Conservation (phyloP, 768 basidiomycete genomes). For the Dendrothele bispora region DNA sequence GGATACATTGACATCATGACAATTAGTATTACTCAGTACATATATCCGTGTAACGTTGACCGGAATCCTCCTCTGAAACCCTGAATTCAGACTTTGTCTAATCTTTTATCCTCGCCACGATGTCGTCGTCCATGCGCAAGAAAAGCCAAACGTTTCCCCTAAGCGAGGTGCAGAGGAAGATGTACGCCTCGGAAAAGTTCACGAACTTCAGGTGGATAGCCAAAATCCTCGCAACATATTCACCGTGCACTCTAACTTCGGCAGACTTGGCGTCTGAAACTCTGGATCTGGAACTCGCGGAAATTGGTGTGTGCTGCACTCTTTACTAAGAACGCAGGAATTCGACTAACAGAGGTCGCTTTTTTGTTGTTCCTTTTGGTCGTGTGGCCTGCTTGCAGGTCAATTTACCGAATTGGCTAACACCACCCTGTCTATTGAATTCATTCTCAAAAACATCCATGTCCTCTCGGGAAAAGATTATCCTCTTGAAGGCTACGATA, state of each 20-base stretch:
- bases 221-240: conserved; percentile 46
- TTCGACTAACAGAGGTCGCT: no score
- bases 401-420: conserved; percentile 59
- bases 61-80: background rate
- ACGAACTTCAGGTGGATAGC: conserved; percentile 59
- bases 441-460: conserved; percentile 41
- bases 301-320: conserved; percentile 33
- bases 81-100: background rate
- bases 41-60: no score
- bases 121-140: background rate
- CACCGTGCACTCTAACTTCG: conserved; percentile 39
- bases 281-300: conserved; percentile 40
- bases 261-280: conserved; percentile 38
- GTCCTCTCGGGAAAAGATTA: conserved; percentile 39
- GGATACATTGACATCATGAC: no score
- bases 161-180: conserved; percentile 41
- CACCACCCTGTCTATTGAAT: conserved; percentile 36
- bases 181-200: conserved; percentile 53
- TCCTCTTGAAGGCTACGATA: conserved; percentile 51
- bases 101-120: background rate
- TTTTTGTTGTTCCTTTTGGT: no score
- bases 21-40: no score
- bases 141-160: conserved; percentile 17
- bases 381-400: no score
- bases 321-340: no score